Percentiles rank a stretch among this genome's conserved stretches.
These are phyloP conservation scores for Fraxinus angustifolia DNA, from an alignment of 305 asterid species.

Conservation along the genomic window DNA sequence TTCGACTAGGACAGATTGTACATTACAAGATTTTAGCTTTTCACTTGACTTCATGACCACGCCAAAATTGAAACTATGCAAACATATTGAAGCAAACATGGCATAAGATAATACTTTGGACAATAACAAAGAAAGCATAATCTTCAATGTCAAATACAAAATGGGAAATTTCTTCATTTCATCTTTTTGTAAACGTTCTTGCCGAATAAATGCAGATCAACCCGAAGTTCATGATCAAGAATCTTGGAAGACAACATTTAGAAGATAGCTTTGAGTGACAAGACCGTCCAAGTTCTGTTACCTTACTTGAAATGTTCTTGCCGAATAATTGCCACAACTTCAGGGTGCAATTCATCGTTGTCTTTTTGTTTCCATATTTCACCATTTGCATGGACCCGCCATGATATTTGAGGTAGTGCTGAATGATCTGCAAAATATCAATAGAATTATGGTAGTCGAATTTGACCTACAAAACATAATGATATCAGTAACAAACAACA, in stretches of 20 bases:
- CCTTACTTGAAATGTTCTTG: conserved; percentile 65
- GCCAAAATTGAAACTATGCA: neutral
- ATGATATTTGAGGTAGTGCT: conserved; percentile 70
- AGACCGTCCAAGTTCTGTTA: conserved; percentile 9
- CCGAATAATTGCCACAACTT: conserved; percentile 55
- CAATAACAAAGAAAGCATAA: neutral
- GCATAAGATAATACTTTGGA: neutral
- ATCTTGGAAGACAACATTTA: conserved; percentile 2
- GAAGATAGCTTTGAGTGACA: neutral
- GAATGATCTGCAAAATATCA: conserved; percentile 53
- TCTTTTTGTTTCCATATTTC: conserved; percentile 86
- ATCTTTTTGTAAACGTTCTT: neutral
- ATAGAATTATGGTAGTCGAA: neutral
- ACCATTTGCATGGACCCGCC: conserved; percentile 70
- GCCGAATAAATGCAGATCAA: neutral
- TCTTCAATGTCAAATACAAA: neutral
- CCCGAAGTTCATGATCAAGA: conserved; percentile 8
- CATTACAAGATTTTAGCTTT: neutral
- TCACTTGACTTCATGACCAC: neutral
- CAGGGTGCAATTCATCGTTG: conserved; percentile 48
- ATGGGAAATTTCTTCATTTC: neutral
- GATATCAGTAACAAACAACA: neutral
- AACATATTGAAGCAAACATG: neutral
- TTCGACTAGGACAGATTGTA: neutral
- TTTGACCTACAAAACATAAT: neutral